A percentile compares a stretch with the other conserved stretches of the same genome.
phyloP scores from a whole-genome alignment of 306 rosid genomes.

The Trifolium fragiferum region DNA sequence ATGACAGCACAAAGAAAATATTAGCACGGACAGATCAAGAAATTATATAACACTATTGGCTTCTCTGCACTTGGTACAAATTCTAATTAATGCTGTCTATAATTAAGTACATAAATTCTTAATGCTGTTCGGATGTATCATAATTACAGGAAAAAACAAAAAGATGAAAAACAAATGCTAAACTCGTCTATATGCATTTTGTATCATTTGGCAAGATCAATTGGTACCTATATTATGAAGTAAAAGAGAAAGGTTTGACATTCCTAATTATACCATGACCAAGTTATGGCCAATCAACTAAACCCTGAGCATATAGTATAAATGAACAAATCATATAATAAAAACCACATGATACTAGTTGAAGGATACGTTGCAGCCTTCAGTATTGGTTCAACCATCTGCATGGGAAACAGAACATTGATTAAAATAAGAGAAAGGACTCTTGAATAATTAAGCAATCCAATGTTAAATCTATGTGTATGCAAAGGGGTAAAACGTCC shows the following conservation, averaged over 20 bases:
- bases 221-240: not conserved
- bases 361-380: slow-evolving; percentile 92
- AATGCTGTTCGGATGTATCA: not conserved
- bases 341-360: slow-evolving; percentile 7
- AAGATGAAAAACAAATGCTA: not conserved
- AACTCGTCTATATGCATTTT: not conserved
- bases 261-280: not conserved
- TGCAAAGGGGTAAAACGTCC: not conserved
- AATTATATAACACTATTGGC: not conserved
- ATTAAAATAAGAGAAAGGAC: slow-evolving; percentile 9
- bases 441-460: slow-evolving; percentile 26
- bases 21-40: not conserved
- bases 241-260: not conserved
- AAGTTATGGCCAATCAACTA: slow-evolving; percentile 8
- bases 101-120: slow-evolving; percentile 1
- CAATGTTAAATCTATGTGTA: slow-evolving; percentile 11
- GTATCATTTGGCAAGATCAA: slow-evolving; percentile 27
- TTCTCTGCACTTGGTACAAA: no score
- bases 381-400: slow-evolving; percentile 92
- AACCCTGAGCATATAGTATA: slow-evolving; percentile 4
- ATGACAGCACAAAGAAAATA: not conserved
- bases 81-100: not conserved
- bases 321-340: slow-evolving; percentile 2
- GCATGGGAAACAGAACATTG: slow-evolving; percentile 44
- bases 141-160: not conserved